A percentile compares a stretch with the other conserved stretches of the same genome.
Conservation (phyloP, 2,329 filamentous ascomycete species). For the Davidsoniella neocaledoniae region DNA sequence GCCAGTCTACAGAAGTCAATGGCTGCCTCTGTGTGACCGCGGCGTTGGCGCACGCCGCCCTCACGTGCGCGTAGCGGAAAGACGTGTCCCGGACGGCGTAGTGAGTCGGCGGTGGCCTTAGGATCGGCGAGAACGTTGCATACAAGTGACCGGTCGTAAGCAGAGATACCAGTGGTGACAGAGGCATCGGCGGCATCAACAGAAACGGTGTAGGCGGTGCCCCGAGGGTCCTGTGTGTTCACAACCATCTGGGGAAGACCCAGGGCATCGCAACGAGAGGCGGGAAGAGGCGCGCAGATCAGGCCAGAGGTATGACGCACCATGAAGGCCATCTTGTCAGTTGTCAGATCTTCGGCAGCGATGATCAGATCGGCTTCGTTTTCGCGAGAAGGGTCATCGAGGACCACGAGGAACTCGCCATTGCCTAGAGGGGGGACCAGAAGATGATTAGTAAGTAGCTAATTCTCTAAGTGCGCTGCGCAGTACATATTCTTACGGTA, state of each 20-base stretch:
- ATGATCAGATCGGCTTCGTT: constrained; percentile 98
- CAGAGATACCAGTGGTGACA: constrained; percentile 78
- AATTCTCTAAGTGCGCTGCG: neutral
- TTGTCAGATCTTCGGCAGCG: constrained; percentile 66
- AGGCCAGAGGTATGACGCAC: constrained; percentile 80
- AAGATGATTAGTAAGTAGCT: constrained; percentile 10
- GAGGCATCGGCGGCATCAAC: constrained; percentile 60
- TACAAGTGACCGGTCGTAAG: constrained; percentile 69
- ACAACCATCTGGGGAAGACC: constrained; percentile 79
- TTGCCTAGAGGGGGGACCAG: constrained; percentile 31
- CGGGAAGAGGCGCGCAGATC: constrained; percentile 72
- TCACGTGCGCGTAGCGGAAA: constrained; percentile 64
- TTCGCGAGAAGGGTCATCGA: constrained; percentile 82
- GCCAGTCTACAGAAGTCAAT: constrained; percentile 79
- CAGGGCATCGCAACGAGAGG: constrained; percentile 51
- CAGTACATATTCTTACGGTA: constrained; percentile 35
- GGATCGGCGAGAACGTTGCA: constrained; percentile 63
- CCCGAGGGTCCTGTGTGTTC: constrained; percentile 59
- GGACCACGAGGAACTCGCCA: constrained; percentile 88
- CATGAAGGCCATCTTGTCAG: constrained; percentile 90
- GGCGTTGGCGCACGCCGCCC: constrained; percentile 64
- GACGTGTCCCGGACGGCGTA: constrained; percentile 78
- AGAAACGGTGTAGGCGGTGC: constrained; percentile 84
- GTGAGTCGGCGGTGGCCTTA: constrained; percentile 35
- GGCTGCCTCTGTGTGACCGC: constrained; percentile 85